Percentiles rank a stretch among this genome's conserved stretches.
phyloP scores from a whole-genome alignment of 805 yeast species.

The Millerozyma miso region DNA sequence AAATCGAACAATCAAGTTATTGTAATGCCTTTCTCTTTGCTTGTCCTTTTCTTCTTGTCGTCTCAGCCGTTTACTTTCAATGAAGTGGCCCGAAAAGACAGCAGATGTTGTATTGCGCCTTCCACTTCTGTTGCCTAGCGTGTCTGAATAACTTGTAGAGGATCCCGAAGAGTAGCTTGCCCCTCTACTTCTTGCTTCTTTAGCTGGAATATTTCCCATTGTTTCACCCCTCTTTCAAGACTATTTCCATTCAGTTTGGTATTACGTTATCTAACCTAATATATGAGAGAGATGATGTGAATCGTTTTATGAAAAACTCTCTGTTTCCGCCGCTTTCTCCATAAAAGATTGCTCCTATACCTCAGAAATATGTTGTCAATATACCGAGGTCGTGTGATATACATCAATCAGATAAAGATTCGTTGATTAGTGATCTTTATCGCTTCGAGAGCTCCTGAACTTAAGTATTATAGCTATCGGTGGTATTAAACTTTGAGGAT shows the following conservation, averaged over 20 bases:
- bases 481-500: too few relatives aligned
- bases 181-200: slow-evolving; percentile 33
- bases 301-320: too few relatives aligned
- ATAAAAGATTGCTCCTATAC: background rate
- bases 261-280: background rate
- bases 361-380: background rate
- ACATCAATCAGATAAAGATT: background rate
- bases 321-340: background rate
- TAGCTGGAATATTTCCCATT: slow-evolving; percentile 45
- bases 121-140: slow-evolving; percentile 5
- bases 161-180: slow-evolving; percentile 17
- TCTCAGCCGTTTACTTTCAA: slow-evolving; percentile 18
- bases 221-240: background rate
- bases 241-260: background rate
- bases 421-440: background rate
- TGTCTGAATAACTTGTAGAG: slow-evolving; percentile 7
- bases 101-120: slow-evolving; percentile 20
- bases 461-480: too few relatives aligned
- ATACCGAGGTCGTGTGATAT: background rate
- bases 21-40: slow-evolving; percentile 49
- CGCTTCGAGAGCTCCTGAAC: too few relatives aligned
- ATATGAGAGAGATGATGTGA: too few relatives aligned
- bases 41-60: slow-evolving; percentile 52
- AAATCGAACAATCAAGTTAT: slow-evolving; percentile 53
- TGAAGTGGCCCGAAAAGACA: slow-evolving; percentile 9